A percentile compares a stretch with the other conserved stretches of the same genome.
These are phyloP conservation scores for Corynascus novoguineensis DNA, from an alignment of 495 filamentous ascomycete species.

Conservation along the genomic window DNA sequence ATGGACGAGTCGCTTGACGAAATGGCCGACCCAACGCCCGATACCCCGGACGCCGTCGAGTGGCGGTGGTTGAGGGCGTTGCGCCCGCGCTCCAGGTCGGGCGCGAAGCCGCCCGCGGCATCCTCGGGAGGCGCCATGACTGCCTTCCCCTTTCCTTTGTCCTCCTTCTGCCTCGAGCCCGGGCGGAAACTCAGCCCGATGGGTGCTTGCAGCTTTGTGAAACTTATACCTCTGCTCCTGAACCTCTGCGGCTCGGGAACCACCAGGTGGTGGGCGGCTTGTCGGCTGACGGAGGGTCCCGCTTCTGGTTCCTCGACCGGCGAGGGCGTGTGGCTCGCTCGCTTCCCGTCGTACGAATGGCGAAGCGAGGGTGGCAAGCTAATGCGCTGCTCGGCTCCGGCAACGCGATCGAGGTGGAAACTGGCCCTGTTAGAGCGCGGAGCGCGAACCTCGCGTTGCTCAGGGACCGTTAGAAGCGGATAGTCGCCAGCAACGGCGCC, in stretches of 20 bases:
- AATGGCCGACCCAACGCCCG: slow-evolving; percentile 45
- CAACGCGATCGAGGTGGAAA: slow-evolving; percentile 60
- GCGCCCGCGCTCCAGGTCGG: slow-evolving; percentile 49
- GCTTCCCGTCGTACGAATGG: slow-evolving; percentile 46
- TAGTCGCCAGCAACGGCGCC: slow-evolving; percentile 53
- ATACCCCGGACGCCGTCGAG: slow-evolving; percentile 36
- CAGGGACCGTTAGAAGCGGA: slow-evolving; percentile 64
- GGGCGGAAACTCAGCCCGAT: slow-evolving; percentile 29
- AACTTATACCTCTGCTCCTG: slow-evolving; percentile 30
- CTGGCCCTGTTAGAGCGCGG: slow-evolving; percentile 51
- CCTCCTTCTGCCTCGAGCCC: slow-evolving; percentile 7
- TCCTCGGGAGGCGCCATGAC: slow-evolving; percentile 35
- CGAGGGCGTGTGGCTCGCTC: slow-evolving; percentile 31
- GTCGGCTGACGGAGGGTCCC: slow-evolving; percentile 22
- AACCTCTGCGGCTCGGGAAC: slow-evolving; percentile 26
- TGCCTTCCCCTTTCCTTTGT: slow-evolving; percentile 45
- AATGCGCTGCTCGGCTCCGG: slow-evolving; percentile 60
- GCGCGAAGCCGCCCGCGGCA: slow-evolving; percentile 33
- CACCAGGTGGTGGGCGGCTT: slow-evolving; percentile 27
- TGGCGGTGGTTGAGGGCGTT: slow-evolving; percentile 29
- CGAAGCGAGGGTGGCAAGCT: slow-evolving; percentile 57
- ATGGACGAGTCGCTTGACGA: slow-evolving; percentile 50
- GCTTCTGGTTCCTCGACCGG: slow-evolving; percentile 27
- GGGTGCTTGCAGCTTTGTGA: slow-evolving; percentile 26
- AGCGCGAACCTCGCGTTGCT: slow-evolving; percentile 56